phyloP scores from a whole-genome alignment of 2,329 filamentous ascomycete genomes.

The Phoma sp. region DNA sequence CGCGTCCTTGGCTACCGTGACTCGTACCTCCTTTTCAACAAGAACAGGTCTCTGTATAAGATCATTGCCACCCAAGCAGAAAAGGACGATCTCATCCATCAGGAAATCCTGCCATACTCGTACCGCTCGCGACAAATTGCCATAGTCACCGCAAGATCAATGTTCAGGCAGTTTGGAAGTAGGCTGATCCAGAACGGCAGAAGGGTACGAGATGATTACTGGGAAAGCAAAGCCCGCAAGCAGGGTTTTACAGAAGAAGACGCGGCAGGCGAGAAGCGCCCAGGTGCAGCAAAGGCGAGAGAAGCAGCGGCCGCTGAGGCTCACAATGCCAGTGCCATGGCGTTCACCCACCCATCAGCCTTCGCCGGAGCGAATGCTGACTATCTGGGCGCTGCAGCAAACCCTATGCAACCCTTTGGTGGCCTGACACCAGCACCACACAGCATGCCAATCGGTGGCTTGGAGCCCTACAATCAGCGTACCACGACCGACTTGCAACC shows the following conservation, averaged over 20 bases:
- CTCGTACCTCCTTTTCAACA: slow-evolving; percentile 98
- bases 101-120: slow-evolving; percentile 95
- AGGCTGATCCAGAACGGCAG: slow-evolving; percentile 88
- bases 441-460: slow-evolving; percentile 73
- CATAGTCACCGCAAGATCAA: slow-evolving; percentile 94
- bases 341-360: slow-evolving; percentile 37
- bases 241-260: slow-evolving; percentile 98
- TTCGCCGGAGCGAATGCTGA: slow-evolving; percentile 44
- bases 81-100: slow-evolving; percentile 93
- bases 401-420: slow-evolving; percentile 52
- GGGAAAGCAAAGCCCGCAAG: slow-evolving; percentile 95
- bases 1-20: slow-evolving; percentile 92
- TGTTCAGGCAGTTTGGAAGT: slow-evolving; percentile 98
- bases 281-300: slow-evolving; percentile 85
- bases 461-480: slow-evolving; percentile 71
- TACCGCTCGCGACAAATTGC: slow-evolving; percentile 98
- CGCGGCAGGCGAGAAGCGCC: slow-evolving; percentile 91
- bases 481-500: slow-evolving; percentile 77
- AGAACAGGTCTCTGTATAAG: slow-evolving; percentile 94
- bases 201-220: slow-evolving; percentile 95
- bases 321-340: slow-evolving; percentile 58
- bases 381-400: slow-evolving; percentile 37
- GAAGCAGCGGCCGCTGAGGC: slow-evolving; percentile 76
- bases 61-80: slow-evolving; percentile 96
- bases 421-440: slow-evolving; percentile 70